These are phyloP conservation scores for Pisolithus sp. DNA, from an alignment of 768 basidiomycete genomes.

Conservation along the genomic window DNA sequence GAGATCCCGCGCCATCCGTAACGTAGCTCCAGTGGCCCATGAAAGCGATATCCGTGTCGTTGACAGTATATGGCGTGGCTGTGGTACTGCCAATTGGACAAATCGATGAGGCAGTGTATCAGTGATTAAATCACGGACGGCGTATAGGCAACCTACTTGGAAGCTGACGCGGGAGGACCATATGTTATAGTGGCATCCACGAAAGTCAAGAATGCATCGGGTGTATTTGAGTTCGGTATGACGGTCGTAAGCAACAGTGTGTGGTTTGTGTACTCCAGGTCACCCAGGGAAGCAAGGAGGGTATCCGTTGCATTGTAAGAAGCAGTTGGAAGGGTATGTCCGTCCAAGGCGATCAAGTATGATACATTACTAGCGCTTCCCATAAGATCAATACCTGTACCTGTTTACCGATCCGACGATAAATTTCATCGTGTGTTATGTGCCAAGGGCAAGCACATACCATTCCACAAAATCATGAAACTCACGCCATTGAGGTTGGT, in stretches of 20 bases:
- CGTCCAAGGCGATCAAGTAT: conserved; percentile 52
- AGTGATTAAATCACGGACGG: conserved; percentile 2
- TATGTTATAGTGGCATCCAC: conserved; percentile 49
- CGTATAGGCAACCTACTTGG: conserved; percentile 28
- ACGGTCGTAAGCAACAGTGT: conserved; percentile 47
- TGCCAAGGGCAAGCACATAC: conserved; percentile 32
- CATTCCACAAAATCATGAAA: conserved; percentile 53
- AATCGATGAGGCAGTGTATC: conserved; percentile 6
- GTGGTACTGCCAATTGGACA: conserved; percentile 21
- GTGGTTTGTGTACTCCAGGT: conserved; percentile 46
- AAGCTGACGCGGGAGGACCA: conserved; percentile 22
- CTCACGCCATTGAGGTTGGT: conserved; percentile 56
- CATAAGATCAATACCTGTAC: conserved; percentile 55
- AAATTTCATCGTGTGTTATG: background rate
- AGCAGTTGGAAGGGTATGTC: conserved; percentile 22
- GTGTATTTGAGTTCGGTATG: conserved; percentile 27
- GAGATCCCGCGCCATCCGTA: conserved; percentile 24
- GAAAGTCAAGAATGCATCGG: conserved; percentile 44
- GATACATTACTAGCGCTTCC: conserved; percentile 43
- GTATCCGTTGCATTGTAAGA: conserved; percentile 24
- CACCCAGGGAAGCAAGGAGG: conserved; percentile 44
- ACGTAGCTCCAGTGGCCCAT: conserved; percentile 49
- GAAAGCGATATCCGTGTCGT: conserved; percentile 45
- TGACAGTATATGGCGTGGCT: conserved; percentile 31
- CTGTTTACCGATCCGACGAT: conserved; percentile 29